Evolutionary conservation across 2,329 filamentous ascomycete species (phyloP).

Genomic region (Trichoderma harzianum): DNA sequence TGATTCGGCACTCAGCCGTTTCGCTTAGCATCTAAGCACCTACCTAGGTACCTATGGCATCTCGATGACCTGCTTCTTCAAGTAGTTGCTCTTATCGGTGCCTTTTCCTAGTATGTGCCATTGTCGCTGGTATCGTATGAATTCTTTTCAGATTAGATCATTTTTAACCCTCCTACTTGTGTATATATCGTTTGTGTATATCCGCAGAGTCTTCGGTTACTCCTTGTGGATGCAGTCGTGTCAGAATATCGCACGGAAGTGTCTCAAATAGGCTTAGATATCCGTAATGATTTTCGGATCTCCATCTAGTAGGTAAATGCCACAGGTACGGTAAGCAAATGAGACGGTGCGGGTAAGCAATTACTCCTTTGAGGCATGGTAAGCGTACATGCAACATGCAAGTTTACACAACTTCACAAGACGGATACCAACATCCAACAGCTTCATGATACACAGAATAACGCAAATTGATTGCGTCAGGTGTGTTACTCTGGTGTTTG

Average conservation of each 20-base stretch:
- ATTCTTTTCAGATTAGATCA: not conserved
- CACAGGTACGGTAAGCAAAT: not conserved
- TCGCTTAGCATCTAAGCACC: too few relatives aligned
- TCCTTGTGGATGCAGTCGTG: not conserved
- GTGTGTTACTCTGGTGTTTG: not conserved
- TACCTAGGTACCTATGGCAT: not conserved
- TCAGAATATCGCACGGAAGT: not conserved
- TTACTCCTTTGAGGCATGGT: not conserved
- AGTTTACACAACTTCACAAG: not conserved
- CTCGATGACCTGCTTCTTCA: too few relatives aligned
- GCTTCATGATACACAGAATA: not conserved
- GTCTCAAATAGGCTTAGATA: not conserved
- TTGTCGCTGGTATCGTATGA: too few relatives aligned
- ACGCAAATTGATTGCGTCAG: not conserved
- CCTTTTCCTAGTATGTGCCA: too few relatives aligned
- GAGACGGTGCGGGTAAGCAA: not conserved
- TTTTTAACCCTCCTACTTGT: not conserved
- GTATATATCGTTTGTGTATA: not conserved
- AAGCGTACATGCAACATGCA: not conserved
- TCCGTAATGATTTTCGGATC: not conserved
- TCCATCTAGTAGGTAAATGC: not conserved
- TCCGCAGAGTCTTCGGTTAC: not conserved
- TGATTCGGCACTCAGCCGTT: too few relatives aligned
- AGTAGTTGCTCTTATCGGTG: too few relatives aligned
- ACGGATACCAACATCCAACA: not conserved